phyloP scores from a whole-genome alignment of 306 rosid species.

The Cicer cuneatum region DNA sequence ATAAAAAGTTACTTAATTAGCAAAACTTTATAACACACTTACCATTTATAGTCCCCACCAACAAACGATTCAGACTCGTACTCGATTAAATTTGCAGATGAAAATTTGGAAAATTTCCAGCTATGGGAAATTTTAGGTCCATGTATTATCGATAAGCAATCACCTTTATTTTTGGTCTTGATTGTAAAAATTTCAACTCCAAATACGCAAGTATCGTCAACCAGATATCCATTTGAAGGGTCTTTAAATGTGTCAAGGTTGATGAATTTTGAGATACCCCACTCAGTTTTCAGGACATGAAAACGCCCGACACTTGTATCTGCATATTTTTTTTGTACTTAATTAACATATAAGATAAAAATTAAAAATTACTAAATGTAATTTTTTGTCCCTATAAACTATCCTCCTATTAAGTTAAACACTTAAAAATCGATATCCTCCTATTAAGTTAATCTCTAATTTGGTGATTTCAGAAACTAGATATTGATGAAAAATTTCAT shows the following conservation, averaged over 20 bases:
- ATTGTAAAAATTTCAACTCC: constrained; percentile 51
- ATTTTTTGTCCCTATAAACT: too few relatives aligned
- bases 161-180: constrained; percentile 20
- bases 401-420: too few relatives aligned
- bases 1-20: too few relatives aligned
- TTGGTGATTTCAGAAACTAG: too few relatives aligned
- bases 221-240: constrained; percentile 48
- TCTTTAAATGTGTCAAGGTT: constrained; percentile 40
- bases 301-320: constrained; percentile 43
- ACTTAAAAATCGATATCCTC: too few relatives aligned
- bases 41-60: constrained; percentile 51
- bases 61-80: constrained; percentile 39
- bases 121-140: constrained; percentile 20
- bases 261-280: constrained; percentile 46
- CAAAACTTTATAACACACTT: too few relatives aligned
- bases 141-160: constrained; percentile 38
- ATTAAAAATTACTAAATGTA: too few relatives aligned
- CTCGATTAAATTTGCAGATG: neutral
- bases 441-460: too few relatives aligned
- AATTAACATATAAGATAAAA: neutral
- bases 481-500: too few relatives aligned
- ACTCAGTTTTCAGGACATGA: constrained; percentile 41
- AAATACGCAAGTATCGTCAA: constrained; percentile 45
- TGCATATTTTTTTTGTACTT: constrained; percentile 16
- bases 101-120: constrained; percentile 44